Conservation (phyloP, 2,329 filamentous ascomycete species). For the Sclerotinia borealis region DNA sequence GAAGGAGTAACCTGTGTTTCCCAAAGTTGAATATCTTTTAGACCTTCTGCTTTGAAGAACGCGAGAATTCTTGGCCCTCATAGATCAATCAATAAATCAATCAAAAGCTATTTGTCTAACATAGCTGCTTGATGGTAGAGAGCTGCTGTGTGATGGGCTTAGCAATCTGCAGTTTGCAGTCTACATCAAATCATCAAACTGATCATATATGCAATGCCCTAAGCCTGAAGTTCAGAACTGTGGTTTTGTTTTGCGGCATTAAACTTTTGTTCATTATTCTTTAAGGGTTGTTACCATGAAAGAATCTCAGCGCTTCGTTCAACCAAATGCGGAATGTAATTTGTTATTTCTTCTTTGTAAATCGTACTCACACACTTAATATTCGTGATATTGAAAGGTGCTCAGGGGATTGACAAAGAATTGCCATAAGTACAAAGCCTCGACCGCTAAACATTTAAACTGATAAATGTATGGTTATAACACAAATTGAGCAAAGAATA, state of each 20-base stretch:
- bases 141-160: no score
- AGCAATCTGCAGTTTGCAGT: neutral
- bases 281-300: neutral
- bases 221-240: neutral
- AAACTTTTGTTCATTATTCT: neutral
- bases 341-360: neutral
- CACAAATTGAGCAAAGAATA: neutral
- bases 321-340: neutral
- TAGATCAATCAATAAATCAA: no score
- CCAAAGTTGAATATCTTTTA: no score
- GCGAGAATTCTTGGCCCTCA: no score
- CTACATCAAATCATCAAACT: neutral
- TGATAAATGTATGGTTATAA: neutral
- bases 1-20: no score
- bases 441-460: neutral
- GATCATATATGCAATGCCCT: neutral
- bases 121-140: no score
- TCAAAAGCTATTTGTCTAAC: no score
- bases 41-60: no score
- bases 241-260: neutral
- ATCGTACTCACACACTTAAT: neutral
- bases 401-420: neutral
- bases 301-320: neutral
- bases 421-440: neutral
- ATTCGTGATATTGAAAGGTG: neutral